phyloP scores from a whole-genome alignment of 164 flowering plant genomes.

The Nymphaea colorata region DNA sequence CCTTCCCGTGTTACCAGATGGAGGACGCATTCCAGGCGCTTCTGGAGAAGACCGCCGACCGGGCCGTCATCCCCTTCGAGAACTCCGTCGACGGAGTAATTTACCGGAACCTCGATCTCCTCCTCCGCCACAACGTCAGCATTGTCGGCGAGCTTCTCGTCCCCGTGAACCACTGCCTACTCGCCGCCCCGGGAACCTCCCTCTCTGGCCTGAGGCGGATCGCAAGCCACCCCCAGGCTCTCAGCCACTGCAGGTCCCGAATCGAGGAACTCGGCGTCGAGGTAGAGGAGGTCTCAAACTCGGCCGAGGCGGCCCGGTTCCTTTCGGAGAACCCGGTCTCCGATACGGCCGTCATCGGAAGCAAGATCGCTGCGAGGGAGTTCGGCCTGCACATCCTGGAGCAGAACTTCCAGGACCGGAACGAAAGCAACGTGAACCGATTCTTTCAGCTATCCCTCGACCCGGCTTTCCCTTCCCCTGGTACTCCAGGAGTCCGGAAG shows the following conservation, averaged over 20 bases:
- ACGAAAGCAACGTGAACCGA: slow-evolving; percentile 8
- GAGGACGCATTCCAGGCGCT: slow-evolving; percentile 21
- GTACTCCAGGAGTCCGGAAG: background rate
- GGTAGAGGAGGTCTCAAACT: slow-evolving; percentile 15
- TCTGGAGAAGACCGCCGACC: slow-evolving; percentile 14
- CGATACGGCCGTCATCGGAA: slow-evolving; percentile 21
- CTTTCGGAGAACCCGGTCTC: slow-evolving; percentile 11
- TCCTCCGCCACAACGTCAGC: slow-evolving; percentile 11
- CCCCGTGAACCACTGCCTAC: slow-evolving; percentile 22
- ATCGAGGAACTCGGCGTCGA: slow-evolving; percentile 9
- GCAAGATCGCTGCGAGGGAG: slow-evolving; percentile 18
- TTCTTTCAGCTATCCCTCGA: slow-evolving; percentile 8
- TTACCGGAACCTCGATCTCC: slow-evolving; percentile 17
- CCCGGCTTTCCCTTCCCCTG: background rate
- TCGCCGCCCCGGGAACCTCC: slow-evolving; percentile 9
- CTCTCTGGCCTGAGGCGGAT: slow-evolving; percentile 9
- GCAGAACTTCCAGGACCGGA: slow-evolving; percentile 14
- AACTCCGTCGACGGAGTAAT: slow-evolving; percentile 20
- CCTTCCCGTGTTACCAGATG: slow-evolving; percentile 15
- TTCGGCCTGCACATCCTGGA: slow-evolving; percentile 15
- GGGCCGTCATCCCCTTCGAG: slow-evolving; percentile 18
- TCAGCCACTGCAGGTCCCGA: slow-evolving; percentile 15
- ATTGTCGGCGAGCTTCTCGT: slow-evolving; percentile 14
- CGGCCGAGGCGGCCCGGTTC: slow-evolving; percentile 14
- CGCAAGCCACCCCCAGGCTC: slow-evolving; percentile 23